These are phyloP conservation scores for Cryptococcus jaspeensis DNA, from an alignment of 1,284 basidiomycete genomes.

Conservation along the genomic window DNA sequence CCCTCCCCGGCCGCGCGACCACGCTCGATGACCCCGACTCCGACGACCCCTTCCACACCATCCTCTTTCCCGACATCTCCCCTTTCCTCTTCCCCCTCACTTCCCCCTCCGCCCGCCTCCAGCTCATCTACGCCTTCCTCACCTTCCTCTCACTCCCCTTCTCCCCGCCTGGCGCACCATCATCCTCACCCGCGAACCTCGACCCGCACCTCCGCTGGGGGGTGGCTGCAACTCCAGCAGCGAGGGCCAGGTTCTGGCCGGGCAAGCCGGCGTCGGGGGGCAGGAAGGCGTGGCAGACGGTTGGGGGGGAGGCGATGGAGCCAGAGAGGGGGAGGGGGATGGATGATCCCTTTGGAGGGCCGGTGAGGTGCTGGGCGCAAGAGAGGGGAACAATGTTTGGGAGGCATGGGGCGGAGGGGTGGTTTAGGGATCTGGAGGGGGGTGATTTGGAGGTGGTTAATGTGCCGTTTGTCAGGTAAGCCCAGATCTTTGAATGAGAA, in stretches of 20 bases:
- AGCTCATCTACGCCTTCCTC: slow-evolving; percentile 73
- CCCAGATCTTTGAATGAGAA: too few species aligned
- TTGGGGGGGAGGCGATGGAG: slow-evolving; percentile 52
- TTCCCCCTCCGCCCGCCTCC: slow-evolving; percentile 58
- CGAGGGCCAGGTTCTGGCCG: slow-evolving; percentile 42
- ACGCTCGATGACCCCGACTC: slow-evolving; percentile 43
- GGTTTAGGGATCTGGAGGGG: slow-evolving; percentile 46
- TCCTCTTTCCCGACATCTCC: slow-evolving; percentile 77
- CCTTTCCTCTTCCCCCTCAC: slow-evolving; percentile 65
- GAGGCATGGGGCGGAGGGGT: slow-evolving; percentile 11
- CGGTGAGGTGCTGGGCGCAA: slow-evolving; percentile 39
- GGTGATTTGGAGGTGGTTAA: slow-evolving; percentile 37
- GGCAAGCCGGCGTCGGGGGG: not conserved
- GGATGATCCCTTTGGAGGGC: slow-evolving; percentile 27
- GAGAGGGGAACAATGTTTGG: slow-evolving; percentile 27
- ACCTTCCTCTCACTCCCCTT: slow-evolving; percentile 68
- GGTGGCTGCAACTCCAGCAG: slow-evolving; percentile 15
- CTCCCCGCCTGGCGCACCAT: slow-evolving; percentile 49
- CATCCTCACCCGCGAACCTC: slow-evolving; percentile 41
- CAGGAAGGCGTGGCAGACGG: slow-evolving; percentile 32
- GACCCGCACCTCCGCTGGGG: slow-evolving; percentile 50
- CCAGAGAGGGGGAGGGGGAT: slow-evolving; percentile 29
- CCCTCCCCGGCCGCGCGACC: slow-evolving; percentile 61
- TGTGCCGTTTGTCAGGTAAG: slow-evolving; percentile 37
- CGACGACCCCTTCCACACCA: slow-evolving; percentile 72